These are phyloP conservation scores for Alternaria sp. DNA, from an alignment of 2,329 filamentous ascomycete species.

Conservation along the genomic window DNA sequence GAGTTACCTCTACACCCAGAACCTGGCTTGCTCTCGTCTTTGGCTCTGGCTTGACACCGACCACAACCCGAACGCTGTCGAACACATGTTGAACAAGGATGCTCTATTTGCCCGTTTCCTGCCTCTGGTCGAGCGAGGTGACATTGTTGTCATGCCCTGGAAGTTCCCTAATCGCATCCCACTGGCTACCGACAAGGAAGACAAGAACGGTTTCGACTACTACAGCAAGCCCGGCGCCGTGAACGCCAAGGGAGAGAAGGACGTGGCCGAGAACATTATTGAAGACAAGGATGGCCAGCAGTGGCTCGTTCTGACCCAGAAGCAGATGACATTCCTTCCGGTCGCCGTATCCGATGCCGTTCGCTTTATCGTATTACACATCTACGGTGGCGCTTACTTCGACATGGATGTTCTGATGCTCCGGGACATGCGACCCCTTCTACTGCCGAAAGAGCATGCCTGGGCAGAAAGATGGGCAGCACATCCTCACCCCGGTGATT, in stretches of 20 bases:
- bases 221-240: conserved; percentile 56
- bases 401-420: conserved; percentile 64
- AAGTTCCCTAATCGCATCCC: conserved; percentile 61
- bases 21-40: conserved; percentile 60
- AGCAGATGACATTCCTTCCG: conserved; percentile 64
- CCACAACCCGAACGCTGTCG: conserved; percentile 57
- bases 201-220: conserved; percentile 58
- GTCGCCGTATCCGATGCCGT: conserved; percentile 64
- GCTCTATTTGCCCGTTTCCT: conserved; percentile 61
- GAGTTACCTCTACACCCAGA: conserved; percentile 63
- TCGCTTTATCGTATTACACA: conserved; percentile 61
- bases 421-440: conserved; percentile 61
- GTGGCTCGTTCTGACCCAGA: conserved; percentile 60
- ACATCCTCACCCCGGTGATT: conserved; percentile 60
- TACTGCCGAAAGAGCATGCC: conserved; percentile 58
- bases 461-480: conserved; percentile 64
- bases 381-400: conserved; percentile 61
- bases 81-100: conserved; percentile 60
- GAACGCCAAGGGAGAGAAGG: conserved; percentile 50
- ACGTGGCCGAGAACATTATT: conserved; percentile 60
- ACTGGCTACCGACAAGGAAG: conserved; percentile 56
- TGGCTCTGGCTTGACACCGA: conserved; percentile 63
- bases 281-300: conserved; percentile 58
- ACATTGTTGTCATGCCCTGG: conserved; percentile 61
- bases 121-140: conserved; percentile 60